Conservation (phyloP, 305 asterid species). For the Fraxinus greggii region DNA sequence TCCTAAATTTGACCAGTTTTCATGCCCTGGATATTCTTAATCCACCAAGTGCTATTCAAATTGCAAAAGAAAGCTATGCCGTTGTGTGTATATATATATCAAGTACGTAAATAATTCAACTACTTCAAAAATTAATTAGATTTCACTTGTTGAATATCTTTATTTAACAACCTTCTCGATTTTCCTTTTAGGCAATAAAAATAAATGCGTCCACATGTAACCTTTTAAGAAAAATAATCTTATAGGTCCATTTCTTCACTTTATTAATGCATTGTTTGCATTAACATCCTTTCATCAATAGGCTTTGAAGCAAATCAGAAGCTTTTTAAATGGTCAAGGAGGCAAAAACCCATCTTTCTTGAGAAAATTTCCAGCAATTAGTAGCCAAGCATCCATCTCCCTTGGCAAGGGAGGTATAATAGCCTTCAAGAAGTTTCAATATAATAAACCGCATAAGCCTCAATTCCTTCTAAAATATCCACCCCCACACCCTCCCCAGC, state of each 20-base stretch:
- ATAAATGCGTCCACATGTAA: neutral
- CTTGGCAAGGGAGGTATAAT: neutral
- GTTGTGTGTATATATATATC: neutral
- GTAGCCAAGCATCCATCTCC: conserved; percentile 12
- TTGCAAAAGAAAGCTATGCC: neutral
- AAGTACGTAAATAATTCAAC: neutral
- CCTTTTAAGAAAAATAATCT: neutral
- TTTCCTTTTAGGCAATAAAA: neutral
- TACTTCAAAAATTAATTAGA: neutral
- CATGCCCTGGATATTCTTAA: neutral
- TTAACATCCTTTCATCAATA: neutral
- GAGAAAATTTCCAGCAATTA: neutral
- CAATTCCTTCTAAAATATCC: neutral
- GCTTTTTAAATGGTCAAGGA: neutral
- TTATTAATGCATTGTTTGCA: neutral
- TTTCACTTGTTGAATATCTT: neutral
- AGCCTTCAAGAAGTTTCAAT: neutral
- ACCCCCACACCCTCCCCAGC: neutral
- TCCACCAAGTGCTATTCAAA: neutral
- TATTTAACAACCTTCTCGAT: neutral
- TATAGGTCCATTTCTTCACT: neutral
- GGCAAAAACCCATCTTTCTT: neutral
- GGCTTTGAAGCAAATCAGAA: neutral
- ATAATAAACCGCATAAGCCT: neutral
- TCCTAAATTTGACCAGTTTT: neutral